Evolutionary conservation across 805 yeast genomes (phyloP).

Genomic region (Suhomyces kilbournensis): DNA sequence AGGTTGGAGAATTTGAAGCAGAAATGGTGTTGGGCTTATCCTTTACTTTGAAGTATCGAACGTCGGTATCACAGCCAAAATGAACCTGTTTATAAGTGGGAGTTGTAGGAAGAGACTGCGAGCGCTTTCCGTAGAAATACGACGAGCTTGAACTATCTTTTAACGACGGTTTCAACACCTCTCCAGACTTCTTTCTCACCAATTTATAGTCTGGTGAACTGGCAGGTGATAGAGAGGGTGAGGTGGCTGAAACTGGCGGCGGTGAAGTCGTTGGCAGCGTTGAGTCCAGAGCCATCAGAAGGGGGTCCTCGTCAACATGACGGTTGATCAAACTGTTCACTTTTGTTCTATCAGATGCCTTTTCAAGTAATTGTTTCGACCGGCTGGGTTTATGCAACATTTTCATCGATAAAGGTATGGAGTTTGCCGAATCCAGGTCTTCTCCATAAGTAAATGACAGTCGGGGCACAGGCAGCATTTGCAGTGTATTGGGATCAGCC

Average conservation of each 20-base stretch:
- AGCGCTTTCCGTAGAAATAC: constrained; percentile 26
- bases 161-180: constrained; percentile 71
- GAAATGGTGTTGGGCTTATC: constrained; percentile 79
- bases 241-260: not conserved
- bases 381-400: constrained; percentile 41
- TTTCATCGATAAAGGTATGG: constrained; percentile 28
- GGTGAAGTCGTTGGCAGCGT: not conserved
- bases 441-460: constrained; percentile 7
- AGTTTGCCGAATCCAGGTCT: constrained; percentile 7
- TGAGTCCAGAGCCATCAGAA: not conserved
- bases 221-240: not conserved
- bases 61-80: constrained; percentile 66
- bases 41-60: constrained; percentile 65
- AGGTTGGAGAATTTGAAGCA: constrained; percentile 59
- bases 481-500: not conserved
- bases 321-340: constrained; percentile 26
- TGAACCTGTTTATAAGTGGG: constrained; percentile 75
- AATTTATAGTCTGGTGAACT: constrained; percentile 26
- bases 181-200: constrained; percentile 86
- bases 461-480: not conserved
- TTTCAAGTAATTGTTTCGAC: constrained; percentile 27
- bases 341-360: constrained; percentile 30
- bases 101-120: constrained; percentile 42
- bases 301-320: constrained; percentile 4
- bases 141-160: constrained; percentile 40